A percentile compares a stretch with the other conserved stretches of the same genome.
These are phyloP conservation scores for Mycena citricolor DNA, from an alignment of 1,284 basidiomycete genomes.

Conservation along the genomic window DNA sequence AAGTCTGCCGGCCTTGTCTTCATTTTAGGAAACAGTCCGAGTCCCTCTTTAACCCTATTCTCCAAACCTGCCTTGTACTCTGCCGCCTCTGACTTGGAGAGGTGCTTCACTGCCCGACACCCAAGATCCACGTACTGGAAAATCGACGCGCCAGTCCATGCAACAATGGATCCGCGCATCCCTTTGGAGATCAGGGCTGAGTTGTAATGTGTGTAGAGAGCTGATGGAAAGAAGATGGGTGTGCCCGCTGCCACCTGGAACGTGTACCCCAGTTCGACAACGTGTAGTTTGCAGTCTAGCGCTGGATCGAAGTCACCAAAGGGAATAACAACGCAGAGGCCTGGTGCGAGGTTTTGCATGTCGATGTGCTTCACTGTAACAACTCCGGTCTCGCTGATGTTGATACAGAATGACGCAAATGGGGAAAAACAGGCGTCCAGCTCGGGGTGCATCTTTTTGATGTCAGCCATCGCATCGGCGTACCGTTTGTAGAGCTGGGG, in stretches of 20 bases:
- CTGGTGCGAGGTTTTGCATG: background rate
- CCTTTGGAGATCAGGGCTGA: conserved; percentile 1
- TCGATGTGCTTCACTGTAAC: background rate
- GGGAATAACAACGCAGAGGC: conserved; percentile 4
- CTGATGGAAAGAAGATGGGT: conserved; percentile 10
- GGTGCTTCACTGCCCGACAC: conserved; percentile 1
- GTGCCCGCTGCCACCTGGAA: conserved; percentile 6
- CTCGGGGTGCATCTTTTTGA: background rate
- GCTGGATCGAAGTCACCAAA: conserved; percentile 3
- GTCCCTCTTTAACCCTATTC: background rate
- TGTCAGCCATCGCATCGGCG: background rate
- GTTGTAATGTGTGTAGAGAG: conserved; percentile 11
- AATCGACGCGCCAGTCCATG: conserved; percentile 7
- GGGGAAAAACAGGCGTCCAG: conserved; percentile 1
- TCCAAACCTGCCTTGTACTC: background rate
- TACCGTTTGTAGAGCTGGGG: background rate
- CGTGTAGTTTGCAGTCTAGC: background rate
- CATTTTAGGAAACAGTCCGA: conserved; percentile 2
- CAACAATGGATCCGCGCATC: conserved; percentile 11
- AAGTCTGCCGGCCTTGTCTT: no score
- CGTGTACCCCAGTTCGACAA: conserved; percentile 3
- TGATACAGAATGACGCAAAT: conserved; percentile 5
- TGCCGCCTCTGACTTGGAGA: background rate
- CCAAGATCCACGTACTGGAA: conserved; percentile 11
- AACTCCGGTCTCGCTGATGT: background rate